phyloP scores from a whole-genome alignment of 768 basidiomycete genomes.

The Mycena albidolilacea region DNA sequence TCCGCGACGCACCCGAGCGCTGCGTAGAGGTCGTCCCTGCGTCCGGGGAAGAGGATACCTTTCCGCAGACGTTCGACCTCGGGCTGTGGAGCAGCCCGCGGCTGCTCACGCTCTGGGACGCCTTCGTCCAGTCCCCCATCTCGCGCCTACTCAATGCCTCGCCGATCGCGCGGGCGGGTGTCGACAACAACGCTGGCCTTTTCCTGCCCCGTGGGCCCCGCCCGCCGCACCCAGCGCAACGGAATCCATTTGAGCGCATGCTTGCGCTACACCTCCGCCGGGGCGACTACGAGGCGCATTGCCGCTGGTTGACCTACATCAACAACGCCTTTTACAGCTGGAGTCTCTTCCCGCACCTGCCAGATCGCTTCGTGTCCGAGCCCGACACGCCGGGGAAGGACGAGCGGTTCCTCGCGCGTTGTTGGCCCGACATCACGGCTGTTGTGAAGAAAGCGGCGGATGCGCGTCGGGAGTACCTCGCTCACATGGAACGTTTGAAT shows the following conservation, averaged over 20 bases:
- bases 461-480: neutral
- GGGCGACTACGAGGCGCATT: constrained; percentile 46
- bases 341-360: constrained; percentile 40
- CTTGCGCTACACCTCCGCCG: constrained; percentile 44
- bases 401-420: constrained; percentile 39
- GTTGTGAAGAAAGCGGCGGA: neutral
- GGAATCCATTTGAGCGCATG: constrained; percentile 50
- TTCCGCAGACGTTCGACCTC: constrained; percentile 53
- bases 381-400: constrained; percentile 27
- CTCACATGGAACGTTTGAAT: neutral
- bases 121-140: constrained; percentile 52
- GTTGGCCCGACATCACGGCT: constrained; percentile 41
- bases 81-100: constrained; percentile 51
- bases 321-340: constrained; percentile 36
- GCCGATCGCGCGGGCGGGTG: constrained; percentile 52
- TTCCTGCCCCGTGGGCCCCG: constrained; percentile 50
- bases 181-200: constrained; percentile 53
- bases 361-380: constrained; percentile 39
- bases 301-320: constrained; percentile 36
- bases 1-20: constrained; percentile 57
- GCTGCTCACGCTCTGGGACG: constrained; percentile 53
- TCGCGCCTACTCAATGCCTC: constrained; percentile 51
- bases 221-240: constrained; percentile 45
- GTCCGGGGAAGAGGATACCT: constrained; percentile 45
- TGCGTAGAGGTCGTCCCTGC: constrained; percentile 57